Percentiles rank a stretch among this genome's conserved stretches.
phyloP scores from a whole-genome alignment of 768 basidiomycete genomes.

The Coprinopsis sp. region DNA sequence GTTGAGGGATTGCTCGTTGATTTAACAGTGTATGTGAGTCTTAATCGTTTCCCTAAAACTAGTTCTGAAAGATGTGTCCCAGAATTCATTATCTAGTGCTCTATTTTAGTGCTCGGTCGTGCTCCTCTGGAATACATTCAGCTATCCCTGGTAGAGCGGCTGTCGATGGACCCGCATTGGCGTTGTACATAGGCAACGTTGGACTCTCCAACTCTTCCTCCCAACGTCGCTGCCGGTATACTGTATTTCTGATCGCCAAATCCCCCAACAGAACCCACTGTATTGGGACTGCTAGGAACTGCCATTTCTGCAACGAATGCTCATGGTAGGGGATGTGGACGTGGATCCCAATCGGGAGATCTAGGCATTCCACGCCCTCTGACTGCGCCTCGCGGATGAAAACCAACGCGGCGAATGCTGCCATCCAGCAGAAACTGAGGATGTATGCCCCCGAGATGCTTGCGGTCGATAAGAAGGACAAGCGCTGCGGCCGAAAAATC shows the following conservation, averaged over 20 bases:
- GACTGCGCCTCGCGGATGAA: constrained; percentile 16
- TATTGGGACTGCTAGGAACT: constrained; percentile 20
- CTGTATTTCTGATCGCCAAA: constrained; percentile 18
- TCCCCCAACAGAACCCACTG: constrained; percentile 18
- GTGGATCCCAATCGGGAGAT: constrained; percentile 9
- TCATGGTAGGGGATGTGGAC: constrained; percentile 14
- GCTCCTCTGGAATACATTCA: no score
- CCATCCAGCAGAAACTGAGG: constrained; percentile 22
- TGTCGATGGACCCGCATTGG: neutral
- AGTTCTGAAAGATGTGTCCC: no score
- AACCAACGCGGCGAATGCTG: constrained; percentile 24
- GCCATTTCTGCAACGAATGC: constrained; percentile 15
- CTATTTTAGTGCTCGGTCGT: no score
- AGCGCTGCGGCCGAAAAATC: constrained; percentile 14
- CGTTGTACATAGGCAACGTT: neutral
- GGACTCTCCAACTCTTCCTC: neutral
- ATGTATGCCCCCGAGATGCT: constrained; percentile 19
- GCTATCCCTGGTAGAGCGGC: no score
- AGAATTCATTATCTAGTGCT: no score
- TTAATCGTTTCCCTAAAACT: no score
- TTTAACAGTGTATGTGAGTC: no score
- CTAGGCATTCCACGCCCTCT: constrained; percentile 10
- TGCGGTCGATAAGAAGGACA: constrained; percentile 12
- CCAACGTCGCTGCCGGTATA: constrained; percentile 6
- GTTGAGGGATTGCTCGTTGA: no score